phyloP scores from a whole-genome alignment of 768 basidiomycete species.

The Arthromyces matolae region DNA sequence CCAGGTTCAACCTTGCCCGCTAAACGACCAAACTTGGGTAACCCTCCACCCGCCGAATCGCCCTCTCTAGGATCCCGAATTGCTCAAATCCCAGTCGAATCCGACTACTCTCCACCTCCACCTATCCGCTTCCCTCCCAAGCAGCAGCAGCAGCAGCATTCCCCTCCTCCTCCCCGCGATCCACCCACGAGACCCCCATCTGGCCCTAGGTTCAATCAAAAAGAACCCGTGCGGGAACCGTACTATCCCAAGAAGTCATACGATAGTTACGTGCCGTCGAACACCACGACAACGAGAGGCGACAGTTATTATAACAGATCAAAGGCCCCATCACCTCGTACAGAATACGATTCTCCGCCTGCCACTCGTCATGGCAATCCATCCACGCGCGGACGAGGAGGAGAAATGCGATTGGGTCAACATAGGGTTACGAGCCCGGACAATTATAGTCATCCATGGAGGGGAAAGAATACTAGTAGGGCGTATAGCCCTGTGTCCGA shows the following conservation, averaged over 20 bases:
- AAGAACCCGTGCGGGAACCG: too few relatives aligned
- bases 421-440: background rate
- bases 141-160: background rate
- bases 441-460: background rate
- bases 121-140: too few relatives aligned
- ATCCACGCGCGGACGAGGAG: background rate
- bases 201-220: too few relatives aligned
- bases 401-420: background rate
- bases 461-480: background rate
- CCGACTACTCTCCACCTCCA: too few relatives aligned
- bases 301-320: background rate
- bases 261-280: too few relatives aligned
- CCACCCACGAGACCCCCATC: too few relatives aligned
- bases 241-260: too few relatives aligned
- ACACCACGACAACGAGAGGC: too few relatives aligned
- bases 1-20: background rate
- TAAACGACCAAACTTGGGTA: constrained; percentile 1
- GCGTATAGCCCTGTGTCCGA: background rate
- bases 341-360: background rate
- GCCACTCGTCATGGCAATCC: background rate
- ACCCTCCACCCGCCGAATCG: background rate
- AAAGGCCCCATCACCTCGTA: too few relatives aligned
- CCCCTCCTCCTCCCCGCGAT: too few relatives aligned
- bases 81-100: background rate
- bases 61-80: constrained; percentile 4